Conservation (phyloP, 345 rosid species). For the Populus davidiana region DNA sequence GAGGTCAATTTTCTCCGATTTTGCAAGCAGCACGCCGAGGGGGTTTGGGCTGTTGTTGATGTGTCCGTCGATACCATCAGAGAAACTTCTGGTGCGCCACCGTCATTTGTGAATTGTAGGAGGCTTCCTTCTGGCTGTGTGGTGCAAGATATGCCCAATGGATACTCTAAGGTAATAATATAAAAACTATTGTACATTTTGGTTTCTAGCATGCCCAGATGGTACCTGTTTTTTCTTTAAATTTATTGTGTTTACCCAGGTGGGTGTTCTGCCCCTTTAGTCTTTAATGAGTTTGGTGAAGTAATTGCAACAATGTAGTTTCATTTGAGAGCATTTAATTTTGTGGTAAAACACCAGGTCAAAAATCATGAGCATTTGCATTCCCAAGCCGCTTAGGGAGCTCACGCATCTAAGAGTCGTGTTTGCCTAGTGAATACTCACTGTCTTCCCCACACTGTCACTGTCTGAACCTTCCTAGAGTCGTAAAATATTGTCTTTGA, state of each 20-base stretch:
- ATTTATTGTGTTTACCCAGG: slow-evolving; percentile 24
- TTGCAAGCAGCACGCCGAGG: slow-evolving; percentile 92
- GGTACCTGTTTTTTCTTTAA: slow-evolving; percentile 1
- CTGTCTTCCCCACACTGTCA: slow-evolving; percentile 31
- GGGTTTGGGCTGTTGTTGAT: slow-evolving; percentile 95
- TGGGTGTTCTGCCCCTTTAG: slow-evolving; percentile 22
- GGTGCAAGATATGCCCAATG: slow-evolving; percentile 95
- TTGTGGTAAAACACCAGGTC: slow-evolving; percentile 21
- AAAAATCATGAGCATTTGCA: slow-evolving; percentile 24
- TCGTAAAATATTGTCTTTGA: slow-evolving; percentile 33
- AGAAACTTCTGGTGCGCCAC: slow-evolving; percentile 49
- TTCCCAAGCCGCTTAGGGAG: slow-evolving; percentile 27
- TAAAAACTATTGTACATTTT: background rate
- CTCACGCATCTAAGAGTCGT: slow-evolving; percentile 33
- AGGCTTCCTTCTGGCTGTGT: slow-evolving; percentile 98
- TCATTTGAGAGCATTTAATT: slow-evolving; percentile 22
- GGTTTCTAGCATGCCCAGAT: background rate
- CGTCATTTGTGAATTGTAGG: slow-evolving; percentile 52
- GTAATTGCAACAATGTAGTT: slow-evolving; percentile 9
- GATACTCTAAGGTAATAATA: slow-evolving; percentile 76
- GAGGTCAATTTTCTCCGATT: slow-evolving; percentile 80
- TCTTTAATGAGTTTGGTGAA: slow-evolving; percentile 38
- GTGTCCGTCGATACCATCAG: slow-evolving; percentile 68
- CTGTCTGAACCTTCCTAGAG: slow-evolving; percentile 50
- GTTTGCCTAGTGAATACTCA: slow-evolving; percentile 46